phyloP scores from a whole-genome alignment of 225 moss, liverwort and hornwort species.

The Sphagnum contortum region DNA sequence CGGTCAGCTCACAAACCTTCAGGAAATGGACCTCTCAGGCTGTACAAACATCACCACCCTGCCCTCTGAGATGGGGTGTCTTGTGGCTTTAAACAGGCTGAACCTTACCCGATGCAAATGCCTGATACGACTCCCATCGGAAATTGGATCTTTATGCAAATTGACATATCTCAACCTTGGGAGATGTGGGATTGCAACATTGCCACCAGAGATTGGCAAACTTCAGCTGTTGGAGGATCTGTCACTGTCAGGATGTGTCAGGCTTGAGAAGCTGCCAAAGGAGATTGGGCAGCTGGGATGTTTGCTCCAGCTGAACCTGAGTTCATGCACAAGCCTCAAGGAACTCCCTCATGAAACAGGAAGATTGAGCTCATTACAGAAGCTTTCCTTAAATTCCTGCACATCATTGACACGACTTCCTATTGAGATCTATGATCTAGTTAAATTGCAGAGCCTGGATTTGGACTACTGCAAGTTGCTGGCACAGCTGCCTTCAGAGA shows the following conservation, averaged over 20 bases:
- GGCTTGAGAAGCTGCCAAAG: conserved; percentile 62
- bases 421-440: conserved; percentile 56
- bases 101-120: conserved; percentile 90
- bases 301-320: conserved; percentile 55
- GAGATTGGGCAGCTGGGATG: conserved; percentile 68
- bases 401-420: conserved; percentile 66
- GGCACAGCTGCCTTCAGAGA: conserved; percentile 69
- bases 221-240: conserved; percentile 68
- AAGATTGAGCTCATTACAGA: conserved; percentile 48
- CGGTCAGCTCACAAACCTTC: conserved; percentile 64
- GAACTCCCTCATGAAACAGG: conserved; percentile 76
- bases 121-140: conserved; percentile 51
- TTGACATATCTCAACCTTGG: conserved; percentile 63
- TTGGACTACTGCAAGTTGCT: conserved; percentile 81
- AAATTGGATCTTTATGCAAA: conserved; percentile 72
- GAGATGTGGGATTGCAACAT: conserved; percentile 62
- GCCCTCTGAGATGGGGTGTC: conserved; percentile 65
- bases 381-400: conserved; percentile 70
- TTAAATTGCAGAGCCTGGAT: conserved; percentile 61
- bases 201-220: conserved; percentile 69
- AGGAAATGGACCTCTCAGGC: conserved; percentile 83
- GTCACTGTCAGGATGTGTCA: conserved; percentile 63
- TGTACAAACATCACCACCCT: conserved; percentile 78
- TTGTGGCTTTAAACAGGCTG: conserved; percentile 68
- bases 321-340: conserved; percentile 80